Base-by-base conservation (phyloP, 495 filamentous ascomycete genomes). In the Hypoxylon rickii region DNA sequence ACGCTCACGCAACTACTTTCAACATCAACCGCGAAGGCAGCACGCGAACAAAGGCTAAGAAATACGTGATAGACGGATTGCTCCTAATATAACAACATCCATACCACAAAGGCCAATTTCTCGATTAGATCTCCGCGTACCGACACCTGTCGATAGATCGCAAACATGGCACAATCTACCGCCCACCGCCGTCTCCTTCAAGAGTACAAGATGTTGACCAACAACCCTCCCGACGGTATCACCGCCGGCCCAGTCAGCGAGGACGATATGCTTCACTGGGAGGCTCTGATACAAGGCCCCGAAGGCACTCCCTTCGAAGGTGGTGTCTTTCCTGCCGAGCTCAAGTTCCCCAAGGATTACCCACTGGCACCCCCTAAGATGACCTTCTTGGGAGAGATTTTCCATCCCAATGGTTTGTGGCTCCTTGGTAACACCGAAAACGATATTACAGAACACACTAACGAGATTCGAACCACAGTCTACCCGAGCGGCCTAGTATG, bases 181-280 rank as follows among this genome's bases (percentile, higher is more conserved):
- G 91, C 94, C 56, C 89, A 92, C 69, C 93, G 93, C 60, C 94
- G 94, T 36, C 89, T 99, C 57, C 91, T 97, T 73, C 89, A 93
- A 75, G 94, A 99, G 78, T 99, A 99, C 87, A 87, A 88, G 59
- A 86, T 78, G 33, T 69, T 79, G 8, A 76, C 75, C 55, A 88
- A 83, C 67, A 89, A 90, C 75, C 86, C 90, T 1, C 89, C 91
- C 8, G 90, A 96, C 40, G 95, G 94, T 59, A 97, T 99, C 73
- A 95, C 89, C 54, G 94, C 95, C 12, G 95, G 94, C 33, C 94
- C 94, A 15, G 82, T 96, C 49, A 86, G 83, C 50, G 94, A 99
- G 78, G 92, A 96, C 73, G 90, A 99, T 77, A 87, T 97, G 67
- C 90, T 96, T 66, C 78, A 89, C 70, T 99, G 94, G 94, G 94